A percentile compares a stretch with the other conserved stretches of the same genome.
phyloP scores from a whole-genome alignment of 371 early-diverging fungal genomes.

The Entomophthora muscae region DNA sequence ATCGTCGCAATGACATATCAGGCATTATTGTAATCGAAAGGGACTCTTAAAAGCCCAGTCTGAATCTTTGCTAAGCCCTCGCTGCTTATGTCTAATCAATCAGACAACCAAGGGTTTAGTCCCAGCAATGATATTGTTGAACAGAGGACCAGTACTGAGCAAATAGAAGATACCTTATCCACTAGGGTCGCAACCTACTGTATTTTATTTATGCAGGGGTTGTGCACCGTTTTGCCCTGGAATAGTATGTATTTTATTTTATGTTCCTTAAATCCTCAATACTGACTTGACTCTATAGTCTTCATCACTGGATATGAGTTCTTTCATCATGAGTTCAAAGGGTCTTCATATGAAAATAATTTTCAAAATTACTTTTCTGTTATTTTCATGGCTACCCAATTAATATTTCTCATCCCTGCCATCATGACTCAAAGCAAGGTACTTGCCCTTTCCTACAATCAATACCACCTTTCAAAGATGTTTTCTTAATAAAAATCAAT shows the following conservation, averaged over 20 bases:
- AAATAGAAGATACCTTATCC: too few relatives aligned
- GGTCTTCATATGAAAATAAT: conserved; percentile 30
- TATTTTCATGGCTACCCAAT: conserved; percentile 38
- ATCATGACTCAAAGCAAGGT: conserved; percentile 42
- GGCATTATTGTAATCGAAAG: too few relatives aligned
- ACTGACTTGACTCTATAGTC: conserved; percentile 17
- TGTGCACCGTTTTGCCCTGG: conserved; percentile 64
- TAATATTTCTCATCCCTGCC: conserved; percentile 29
- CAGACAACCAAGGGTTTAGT: too few relatives aligned
- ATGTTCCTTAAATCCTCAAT: neutral
- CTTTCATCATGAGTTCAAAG: conserved; percentile 37
- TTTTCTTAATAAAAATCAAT: neutral
- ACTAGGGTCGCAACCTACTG: conserved; percentile 15
- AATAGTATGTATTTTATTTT: conserved; percentile 32
- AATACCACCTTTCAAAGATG: neutral
- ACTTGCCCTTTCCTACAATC: conserved; percentile 4
- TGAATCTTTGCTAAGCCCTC: too few relatives aligned
- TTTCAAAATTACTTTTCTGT: conserved; percentile 67
- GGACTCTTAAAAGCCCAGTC: too few relatives aligned
- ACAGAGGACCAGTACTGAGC: too few relatives aligned
- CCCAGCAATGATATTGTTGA: too few relatives aligned
- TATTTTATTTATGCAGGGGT: conserved; percentile 50
- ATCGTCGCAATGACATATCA: too few relatives aligned
- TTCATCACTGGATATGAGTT: conserved; percentile 61
- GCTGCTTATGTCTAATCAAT: too few relatives aligned